Evolutionary conservation across 2,329 filamentous ascomycete species (phyloP).

Genomic region (Neopestalotiopsis rosae): DNA sequence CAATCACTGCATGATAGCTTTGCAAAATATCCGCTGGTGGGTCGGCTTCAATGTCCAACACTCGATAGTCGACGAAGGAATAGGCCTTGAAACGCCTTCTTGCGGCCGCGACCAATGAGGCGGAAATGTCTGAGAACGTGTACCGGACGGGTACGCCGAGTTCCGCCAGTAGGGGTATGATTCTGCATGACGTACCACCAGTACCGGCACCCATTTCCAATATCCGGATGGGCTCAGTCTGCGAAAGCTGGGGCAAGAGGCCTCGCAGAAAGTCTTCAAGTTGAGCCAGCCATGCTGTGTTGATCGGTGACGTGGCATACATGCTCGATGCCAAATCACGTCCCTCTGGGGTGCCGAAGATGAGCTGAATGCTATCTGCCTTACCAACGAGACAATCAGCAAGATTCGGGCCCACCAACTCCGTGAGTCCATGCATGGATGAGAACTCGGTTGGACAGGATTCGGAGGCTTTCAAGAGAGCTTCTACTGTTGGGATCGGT

Average conservation of each 20-base stretch:
- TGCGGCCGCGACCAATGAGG: constrained; percentile 35
- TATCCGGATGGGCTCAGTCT: constrained; percentile 29
- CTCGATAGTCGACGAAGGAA: constrained; percentile 32
- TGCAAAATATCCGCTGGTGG: constrained; percentile 24
- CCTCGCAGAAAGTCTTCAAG: constrained; percentile 39
- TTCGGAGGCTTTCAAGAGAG: constrained; percentile 26
- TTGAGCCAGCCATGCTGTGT: constrained; percentile 37
- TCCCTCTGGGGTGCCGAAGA: constrained; percentile 43
- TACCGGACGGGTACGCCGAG: constrained; percentile 39
- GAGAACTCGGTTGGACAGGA: constrained; percentile 29
- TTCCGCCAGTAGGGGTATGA: constrained; percentile 24
- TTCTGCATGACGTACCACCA: not conserved
- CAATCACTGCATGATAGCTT: constrained; percentile 37
- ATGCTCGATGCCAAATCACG: constrained; percentile 40
- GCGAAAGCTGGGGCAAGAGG: constrained; percentile 22
- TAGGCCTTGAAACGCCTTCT: constrained; percentile 28
- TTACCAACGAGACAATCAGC: constrained; percentile 37
- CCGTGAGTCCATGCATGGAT: constrained; percentile 31
- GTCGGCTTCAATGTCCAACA: constrained; percentile 34
- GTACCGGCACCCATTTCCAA: constrained; percentile 24
- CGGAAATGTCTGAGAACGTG: constrained; percentile 45
- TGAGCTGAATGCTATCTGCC: constrained; percentile 42
- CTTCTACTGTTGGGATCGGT: constrained; percentile 14
- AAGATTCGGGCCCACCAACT: constrained; percentile 32
- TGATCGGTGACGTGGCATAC: constrained; percentile 42